Percentiles rank a stretch among this genome's conserved stretches.
phyloP scores from a whole-genome alignment of 2,329 filamentous ascomycete genomes.

The Aurifilum marmelostoma region DNA sequence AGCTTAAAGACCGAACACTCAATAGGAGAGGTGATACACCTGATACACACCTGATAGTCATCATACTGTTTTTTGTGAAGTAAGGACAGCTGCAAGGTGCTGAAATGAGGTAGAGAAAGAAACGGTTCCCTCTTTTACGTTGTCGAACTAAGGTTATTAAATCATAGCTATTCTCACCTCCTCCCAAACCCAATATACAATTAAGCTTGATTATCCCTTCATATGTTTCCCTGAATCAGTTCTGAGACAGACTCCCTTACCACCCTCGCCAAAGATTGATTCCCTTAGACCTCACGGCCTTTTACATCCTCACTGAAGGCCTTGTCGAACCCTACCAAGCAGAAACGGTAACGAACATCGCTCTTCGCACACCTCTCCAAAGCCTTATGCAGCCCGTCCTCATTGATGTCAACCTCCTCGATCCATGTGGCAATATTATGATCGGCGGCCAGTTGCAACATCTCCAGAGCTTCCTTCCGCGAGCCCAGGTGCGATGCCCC shows the following conservation, averaged over 20 bases:
- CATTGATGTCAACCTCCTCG: conserved; percentile 73
- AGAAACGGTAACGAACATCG: conserved; percentile 76
- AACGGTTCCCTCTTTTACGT: neutral
- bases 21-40: neutral
- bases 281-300: conserved; percentile 12
- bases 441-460: conserved; percentile 72
- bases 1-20: neutral
- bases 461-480: conserved; percentile 69
- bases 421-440: conserved; percentile 73
- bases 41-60: neutral
- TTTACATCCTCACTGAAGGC: conserved; percentile 55
- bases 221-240: neutral
- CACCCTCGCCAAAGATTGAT: neutral
- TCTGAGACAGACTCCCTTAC: neutral
- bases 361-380: conserved; percentile 71
- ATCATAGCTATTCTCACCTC: too few relatives aligned
- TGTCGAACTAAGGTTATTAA: neutral
- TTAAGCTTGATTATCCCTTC: too few relatives aligned
- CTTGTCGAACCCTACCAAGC: conserved; percentile 71
- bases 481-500: conserved; percentile 73
- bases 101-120: neutral
- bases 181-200: too few relatives aligned
- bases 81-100: neutral
- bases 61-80: too few relatives aligned
- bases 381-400: conserved; percentile 69